Evolutionary conservation across 768 basidiomycete species (phyloP), one percentile per base, ranked within the genome.

Genomic region (Melanogaster broomeanus): DNA sequence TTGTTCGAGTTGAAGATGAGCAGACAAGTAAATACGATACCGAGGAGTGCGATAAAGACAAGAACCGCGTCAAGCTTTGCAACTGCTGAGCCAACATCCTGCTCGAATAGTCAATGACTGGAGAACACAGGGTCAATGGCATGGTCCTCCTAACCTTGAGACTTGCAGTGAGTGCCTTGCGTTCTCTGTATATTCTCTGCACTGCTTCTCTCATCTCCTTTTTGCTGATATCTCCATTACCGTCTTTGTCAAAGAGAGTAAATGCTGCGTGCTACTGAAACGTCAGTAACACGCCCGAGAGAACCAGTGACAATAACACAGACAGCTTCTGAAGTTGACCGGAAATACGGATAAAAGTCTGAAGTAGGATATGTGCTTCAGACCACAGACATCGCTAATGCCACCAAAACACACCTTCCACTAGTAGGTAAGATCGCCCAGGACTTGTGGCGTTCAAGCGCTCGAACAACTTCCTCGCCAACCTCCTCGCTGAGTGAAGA

Each of bases 291-390:
- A 18, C 10, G 28, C 19, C 15, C 9, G 4, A 6, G 11, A 42
- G 9, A 1, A 4, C 40, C 22, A n/a, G n/a, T n/a, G n/a, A 48
- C 44, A 48, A 28, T 39, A 40, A 33, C 24, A 58, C 64, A 49
- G 41, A 87, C 85, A 28, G 89, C 89, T 60, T 91, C 89, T n/a
- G 79, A 72, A 27, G 81, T 80, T 0, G 81, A 77, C 35, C 75
- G 78, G 68, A 91, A 91, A 63, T 90, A 91, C 0, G 89, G 88
- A 60, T 81, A 74, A 62, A 91, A 91, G 61, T 91, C 89, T 88
- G 44, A 27, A 24, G 45, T n/a, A 53, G 44, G 6, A 48, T 22
- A 49, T 16, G 19, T 52, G 22, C 18, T 39, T 21, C 18, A 11
- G 28, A 39, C 46, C 37, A 41, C 18, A 34, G 10, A 24, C 6